Conservation (phyloP, 768 basidiomycete genomes). For the Macrolepiota dolichaula region DNA sequence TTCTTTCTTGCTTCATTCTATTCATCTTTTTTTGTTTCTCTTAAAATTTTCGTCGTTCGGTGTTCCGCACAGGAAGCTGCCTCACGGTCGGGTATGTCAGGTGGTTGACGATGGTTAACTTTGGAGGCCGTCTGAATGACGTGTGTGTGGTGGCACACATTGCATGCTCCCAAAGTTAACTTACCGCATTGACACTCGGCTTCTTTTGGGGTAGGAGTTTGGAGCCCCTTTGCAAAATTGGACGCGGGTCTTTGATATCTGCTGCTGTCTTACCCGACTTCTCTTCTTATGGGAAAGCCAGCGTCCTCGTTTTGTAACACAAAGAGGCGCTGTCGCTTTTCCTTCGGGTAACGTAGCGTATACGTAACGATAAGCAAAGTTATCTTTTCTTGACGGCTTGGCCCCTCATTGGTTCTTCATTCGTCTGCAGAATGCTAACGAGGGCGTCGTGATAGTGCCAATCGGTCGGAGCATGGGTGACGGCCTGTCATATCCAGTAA, state of each 20-base stretch:
- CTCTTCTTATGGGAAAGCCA: background rate
- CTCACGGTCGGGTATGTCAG: background rate
- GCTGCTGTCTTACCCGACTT: background rate
- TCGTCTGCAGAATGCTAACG: constrained; percentile 5
- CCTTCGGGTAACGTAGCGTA: background rate
- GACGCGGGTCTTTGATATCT: constrained; percentile 1
- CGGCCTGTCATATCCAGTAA: constrained; percentile 61
- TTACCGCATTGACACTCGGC: background rate
- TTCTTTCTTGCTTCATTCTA: too few species aligned
- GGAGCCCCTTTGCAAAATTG: background rate
- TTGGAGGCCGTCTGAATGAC: background rate
- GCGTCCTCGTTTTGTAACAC: background rate
- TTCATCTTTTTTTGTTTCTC: too few species aligned
- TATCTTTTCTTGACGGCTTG: background rate
- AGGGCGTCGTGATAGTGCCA: constrained; percentile 46
- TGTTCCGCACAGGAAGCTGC: background rate
- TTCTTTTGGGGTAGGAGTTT: constrained; percentile 11
- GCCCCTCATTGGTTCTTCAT: background rate
- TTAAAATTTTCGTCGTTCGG: too few species aligned
- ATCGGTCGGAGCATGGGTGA: constrained; percentile 46
- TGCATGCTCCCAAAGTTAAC: background rate
- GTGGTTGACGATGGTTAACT: background rate
- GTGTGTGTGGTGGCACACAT: background rate
- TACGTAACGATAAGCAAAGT: constrained; percentile 7
- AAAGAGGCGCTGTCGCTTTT: background rate